Conservation (phyloP, 1,284 basidiomycete genomes). For the Paramarasmius palmivorus region DNA sequence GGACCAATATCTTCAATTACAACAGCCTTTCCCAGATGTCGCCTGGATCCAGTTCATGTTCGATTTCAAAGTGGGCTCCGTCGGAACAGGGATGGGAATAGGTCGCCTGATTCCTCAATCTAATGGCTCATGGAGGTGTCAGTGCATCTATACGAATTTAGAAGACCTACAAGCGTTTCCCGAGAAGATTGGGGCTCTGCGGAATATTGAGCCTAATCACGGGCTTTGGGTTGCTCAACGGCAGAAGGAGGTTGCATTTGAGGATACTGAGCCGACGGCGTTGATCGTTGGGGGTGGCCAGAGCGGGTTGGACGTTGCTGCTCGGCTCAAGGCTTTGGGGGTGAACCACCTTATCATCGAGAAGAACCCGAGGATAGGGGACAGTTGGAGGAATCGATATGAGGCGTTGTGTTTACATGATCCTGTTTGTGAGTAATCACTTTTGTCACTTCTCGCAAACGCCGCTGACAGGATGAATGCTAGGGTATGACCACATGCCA, state of each 20-base stretch:
- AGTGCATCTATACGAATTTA: constrained; percentile 51
- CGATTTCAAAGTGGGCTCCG: constrained; percentile 46
- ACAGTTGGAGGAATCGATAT: constrained; percentile 64
- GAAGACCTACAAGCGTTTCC: constrained; percentile 47
- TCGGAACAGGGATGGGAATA: constrained; percentile 51
- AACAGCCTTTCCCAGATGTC: constrained; percentile 51
- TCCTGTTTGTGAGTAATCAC: constrained; percentile 56
- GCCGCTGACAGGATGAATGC: no score
- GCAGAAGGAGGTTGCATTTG: constrained; percentile 27
- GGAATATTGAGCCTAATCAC: constrained; percentile 19
- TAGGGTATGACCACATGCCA: constrained; percentile 57
- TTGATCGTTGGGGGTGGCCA: constrained; percentile 26
- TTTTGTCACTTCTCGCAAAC: no score
- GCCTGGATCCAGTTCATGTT: constrained; percentile 57
- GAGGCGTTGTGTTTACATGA: constrained; percentile 65
- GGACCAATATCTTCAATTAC: constrained; percentile 30
- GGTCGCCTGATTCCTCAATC: constrained; percentile 53
- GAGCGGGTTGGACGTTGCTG: constrained; percentile 62
- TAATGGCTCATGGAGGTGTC: constrained; percentile 52
- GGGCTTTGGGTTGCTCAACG: constrained; percentile 18
- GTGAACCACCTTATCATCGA: constrained; percentile 60
- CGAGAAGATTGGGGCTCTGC: constrained; percentile 30
- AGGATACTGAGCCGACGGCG: constrained; percentile 22
- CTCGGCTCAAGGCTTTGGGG: constrained; percentile 58
- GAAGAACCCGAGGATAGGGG: constrained; percentile 53